Evolutionary conservation across 495 filamentous ascomycete species (phyloP).

Genomic region (Aspergillus haitiensis): DNA sequence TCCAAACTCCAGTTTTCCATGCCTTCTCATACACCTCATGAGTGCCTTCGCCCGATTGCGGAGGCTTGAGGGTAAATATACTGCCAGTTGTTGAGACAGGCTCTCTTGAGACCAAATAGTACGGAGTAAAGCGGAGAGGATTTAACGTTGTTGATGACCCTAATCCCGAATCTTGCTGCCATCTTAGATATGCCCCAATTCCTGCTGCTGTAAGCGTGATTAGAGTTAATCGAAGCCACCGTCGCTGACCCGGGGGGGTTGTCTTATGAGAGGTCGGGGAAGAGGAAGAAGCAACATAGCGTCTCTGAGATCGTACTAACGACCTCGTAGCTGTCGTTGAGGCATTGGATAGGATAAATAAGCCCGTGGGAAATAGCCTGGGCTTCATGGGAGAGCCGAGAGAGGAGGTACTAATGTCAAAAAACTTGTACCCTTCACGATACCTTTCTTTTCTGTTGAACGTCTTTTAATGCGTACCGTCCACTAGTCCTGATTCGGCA

Average conservation of each 20-base stretch:
- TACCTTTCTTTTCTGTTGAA: neutral
- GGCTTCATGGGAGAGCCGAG: slow-evolving; percentile 32
- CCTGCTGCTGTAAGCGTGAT: slow-evolving; percentile 39
- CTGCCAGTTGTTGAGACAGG: slow-evolving; percentile 72
- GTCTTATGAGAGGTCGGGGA: slow-evolving; percentile 10
- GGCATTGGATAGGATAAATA: slow-evolving; percentile 14
- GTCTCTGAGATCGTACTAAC: slow-evolving; percentile 18
- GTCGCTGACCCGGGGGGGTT: slow-evolving; percentile 17
- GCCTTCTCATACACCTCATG: slow-evolving; percentile 48
- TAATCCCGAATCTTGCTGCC: slow-evolving; percentile 28
- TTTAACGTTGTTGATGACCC: slow-evolving; percentile 36
- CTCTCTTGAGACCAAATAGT: slow-evolving; percentile 63
- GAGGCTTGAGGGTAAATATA: slow-evolving; percentile 67
- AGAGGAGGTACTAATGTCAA: too few relatives aligned
- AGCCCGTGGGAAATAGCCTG: slow-evolving; percentile 19
- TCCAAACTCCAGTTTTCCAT: slow-evolving; percentile 70
- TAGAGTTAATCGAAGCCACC: slow-evolving; percentile 39
- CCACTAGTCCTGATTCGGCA: neutral
- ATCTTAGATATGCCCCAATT: slow-evolving; percentile 41
- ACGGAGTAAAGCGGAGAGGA: slow-evolving; percentile 64
- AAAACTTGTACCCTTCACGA: too few relatives aligned
- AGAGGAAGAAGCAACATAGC: slow-evolving; percentile 26
- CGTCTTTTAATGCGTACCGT: neutral
- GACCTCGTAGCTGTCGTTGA: slow-evolving; percentile 17
- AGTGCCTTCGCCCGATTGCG: slow-evolving; percentile 38